Evolutionary conservation across 208 protist species (phyloP), one percentile per base, ranked within the genome.

Genomic region (Endotrypanum monterogeii): DNA sequence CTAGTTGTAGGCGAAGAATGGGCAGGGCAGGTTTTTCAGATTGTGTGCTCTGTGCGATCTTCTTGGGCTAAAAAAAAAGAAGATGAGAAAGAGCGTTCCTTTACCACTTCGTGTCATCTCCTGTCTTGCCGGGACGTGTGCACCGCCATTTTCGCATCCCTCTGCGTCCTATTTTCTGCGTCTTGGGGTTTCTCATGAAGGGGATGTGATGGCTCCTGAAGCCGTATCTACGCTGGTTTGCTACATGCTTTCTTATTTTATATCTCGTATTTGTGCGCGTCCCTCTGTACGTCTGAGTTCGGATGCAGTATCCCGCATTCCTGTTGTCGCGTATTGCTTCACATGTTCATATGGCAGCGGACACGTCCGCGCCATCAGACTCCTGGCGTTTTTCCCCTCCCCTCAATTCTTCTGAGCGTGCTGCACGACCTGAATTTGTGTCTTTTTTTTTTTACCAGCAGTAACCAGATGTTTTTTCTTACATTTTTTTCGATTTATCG

Each of bases 1-100:
- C 23, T 25, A 23, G 32, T n/a, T 30, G 0, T 1, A 11, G 4
- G 11, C 35, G 25, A 14, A 20, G 37, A 3, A 5, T 5, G 37
- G 37, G 37, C 23, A 28, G 37, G 18, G 23, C 58, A 41, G 37
- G 4, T 18, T 48, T 32, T 35, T 2, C 18, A 23, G 25, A 41
- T 18, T 41, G 37, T n/a, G 58, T 25, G 18, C 37, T 46, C 35
- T 14, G 14, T 46, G 58, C 28, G 23, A 28, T 46, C 37, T 25
- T 46, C n/a, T 18, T 46, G 58, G 58, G n/a, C 35, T 44, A 46
- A 46, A 65, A 41, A 65, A 65, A 65, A 41, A 65, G 28, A 20
- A 46, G 57, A 41, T 25, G 32, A n/a, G 32, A 41, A 11, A 37
- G 7, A 25, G 58, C 3, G 11, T 5, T 46, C 2, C 9, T 7